Base-by-base conservation (phyloP, 176 grass and related monocot genomes). In the Chloris gayana region DNA sequence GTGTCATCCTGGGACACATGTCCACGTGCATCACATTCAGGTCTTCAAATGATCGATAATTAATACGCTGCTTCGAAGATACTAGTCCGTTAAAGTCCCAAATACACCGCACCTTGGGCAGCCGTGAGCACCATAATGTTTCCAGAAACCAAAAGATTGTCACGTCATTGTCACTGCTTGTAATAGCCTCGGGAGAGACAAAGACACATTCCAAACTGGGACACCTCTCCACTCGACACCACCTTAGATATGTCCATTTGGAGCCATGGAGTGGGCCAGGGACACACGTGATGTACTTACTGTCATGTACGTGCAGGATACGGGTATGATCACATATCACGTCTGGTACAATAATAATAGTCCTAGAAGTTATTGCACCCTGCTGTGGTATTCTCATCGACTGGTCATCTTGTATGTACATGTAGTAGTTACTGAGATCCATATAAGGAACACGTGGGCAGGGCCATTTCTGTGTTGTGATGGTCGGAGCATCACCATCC, bases 181-280 rank as follows among this genome's bases (percentile, higher is more conserved):
- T 6, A 37, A 37, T 6, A 4, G 35, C 35, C 35, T 5, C 5
- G 35, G 35, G 35, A 37, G 0, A n/a, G n/a, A n/a, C n/a, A n/a
- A n/a, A n/a, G n/a, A n/a, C n/a, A n/a, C n/a, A n/a, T n/a, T n/a
- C n/a, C n/a, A n/a, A n/a, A n/a, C n/a, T n/a, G n/a, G n/a, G n/a
- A n/a, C n/a, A n/a, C 34, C 72, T 54, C 63, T 84, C 81, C 3
- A 84, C 19, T 24, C 47, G 62, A 19, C 63, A 83, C 81, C 63
- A 83, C 2, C 0, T 0, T 32, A 83, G 14, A 0, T 0, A 0
- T 0, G 0, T 0, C 72, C 81, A 75, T 24, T 8, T 2, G 54
- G 6, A 2, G 9, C 54, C 10, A 1, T 30, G 4, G 35, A 6
- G 50, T 44, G 18, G 9, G 45, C 18, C 22, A 13, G 10, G 49